These are phyloP conservation scores for Zymoseptoria tritici DNA, from an alignment of 2,329 filamentous ascomycete genomes.

Conservation along the genomic window DNA sequence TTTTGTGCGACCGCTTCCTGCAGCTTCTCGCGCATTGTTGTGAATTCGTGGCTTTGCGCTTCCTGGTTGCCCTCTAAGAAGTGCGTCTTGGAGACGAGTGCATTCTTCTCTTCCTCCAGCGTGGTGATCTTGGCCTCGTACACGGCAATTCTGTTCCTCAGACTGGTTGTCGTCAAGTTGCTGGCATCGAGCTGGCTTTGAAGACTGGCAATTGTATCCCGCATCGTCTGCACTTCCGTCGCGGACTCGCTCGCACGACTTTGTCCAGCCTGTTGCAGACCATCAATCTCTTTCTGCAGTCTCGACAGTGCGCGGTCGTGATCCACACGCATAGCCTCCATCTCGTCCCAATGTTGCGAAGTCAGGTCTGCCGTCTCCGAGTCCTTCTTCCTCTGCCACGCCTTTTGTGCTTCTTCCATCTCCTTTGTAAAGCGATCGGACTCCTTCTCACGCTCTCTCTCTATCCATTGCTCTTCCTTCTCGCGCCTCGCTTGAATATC, in stretches of 20 bases:
- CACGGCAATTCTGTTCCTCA: constrained; percentile 48
- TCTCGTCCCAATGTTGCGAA: constrained; percentile 58
- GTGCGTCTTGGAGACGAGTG: constrained; percentile 72
- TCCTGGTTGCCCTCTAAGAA: constrained; percentile 87
- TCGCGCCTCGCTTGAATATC: constrained; percentile 23
- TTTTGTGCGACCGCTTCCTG: constrained; percentile 67
- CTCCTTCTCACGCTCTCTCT: constrained; percentile 44
- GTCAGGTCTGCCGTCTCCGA: constrained; percentile 52
- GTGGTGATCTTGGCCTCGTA: constrained; percentile 48
- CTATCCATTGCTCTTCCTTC: constrained; percentile 21
- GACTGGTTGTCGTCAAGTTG: constrained; percentile 50
- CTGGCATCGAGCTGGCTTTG: constrained; percentile 39
- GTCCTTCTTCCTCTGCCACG: constrained; percentile 33
- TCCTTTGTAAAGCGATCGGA: constrained; percentile 49
- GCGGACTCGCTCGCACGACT: constrained; percentile 45
- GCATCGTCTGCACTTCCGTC: constrained; percentile 42
- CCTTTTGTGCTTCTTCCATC: constrained; percentile 40
- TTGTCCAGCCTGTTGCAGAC: constrained; percentile 46
- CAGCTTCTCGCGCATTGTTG: constrained; percentile 70
- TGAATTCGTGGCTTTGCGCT: constrained; percentile 78
- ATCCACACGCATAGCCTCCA: constrained; percentile 57
- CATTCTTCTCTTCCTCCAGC: constrained; percentile 67
- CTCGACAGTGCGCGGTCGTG: constrained; percentile 61
- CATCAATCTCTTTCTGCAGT: constrained; percentile 45
- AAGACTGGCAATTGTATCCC: constrained; percentile 19